phyloP scores from a whole-genome alignment of 352 stramenopile species.

The Phytophthora parvispora region DNA sequence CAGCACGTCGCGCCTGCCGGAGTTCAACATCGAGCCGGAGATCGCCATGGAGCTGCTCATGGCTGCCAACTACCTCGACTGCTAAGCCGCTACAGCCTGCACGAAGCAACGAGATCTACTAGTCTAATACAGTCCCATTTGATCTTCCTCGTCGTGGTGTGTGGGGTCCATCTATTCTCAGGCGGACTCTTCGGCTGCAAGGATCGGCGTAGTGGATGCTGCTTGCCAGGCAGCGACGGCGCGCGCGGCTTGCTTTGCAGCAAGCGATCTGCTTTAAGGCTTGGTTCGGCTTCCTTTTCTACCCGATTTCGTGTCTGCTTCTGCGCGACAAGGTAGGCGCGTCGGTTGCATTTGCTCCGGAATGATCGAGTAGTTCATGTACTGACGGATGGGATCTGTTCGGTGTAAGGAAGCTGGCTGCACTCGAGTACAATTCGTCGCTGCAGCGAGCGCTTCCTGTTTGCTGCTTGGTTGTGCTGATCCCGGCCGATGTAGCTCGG shows the following conservation, averaged over 20 bases:
- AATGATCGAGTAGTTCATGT: conserved; percentile 1
- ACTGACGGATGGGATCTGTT: too few relatives aligned
- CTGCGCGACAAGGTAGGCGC: conserved; percentile 66
- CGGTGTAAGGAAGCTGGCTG: conserved; percentile 34
- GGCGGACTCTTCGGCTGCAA: conserved; percentile 18
- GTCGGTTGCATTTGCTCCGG: neutral
- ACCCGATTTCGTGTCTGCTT: conserved; percentile 68
- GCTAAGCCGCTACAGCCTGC: conserved; percentile 10
- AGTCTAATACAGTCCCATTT: conserved; percentile 39
- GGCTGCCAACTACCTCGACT: conserved; percentile 98
- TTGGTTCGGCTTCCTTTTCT: conserved; percentile 67
- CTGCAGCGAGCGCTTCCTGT: conserved; percentile 53
- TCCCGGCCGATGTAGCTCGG: conserved; percentile 53
- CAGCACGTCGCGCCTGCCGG: conserved; percentile 94
- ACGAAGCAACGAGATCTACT: neutral
- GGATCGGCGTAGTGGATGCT: conserved; percentile 23
- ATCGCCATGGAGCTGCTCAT: conserved; percentile 98
- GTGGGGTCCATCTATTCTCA: conserved; percentile 20
- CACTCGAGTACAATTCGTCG: conserved; percentile 49
- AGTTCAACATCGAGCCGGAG: conserved; percentile 99
- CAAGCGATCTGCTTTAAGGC: conserved; percentile 68
- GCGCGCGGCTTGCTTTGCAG: conserved; percentile 59
- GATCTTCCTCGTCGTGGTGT: neutral
- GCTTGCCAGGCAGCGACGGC: conserved; percentile 47
- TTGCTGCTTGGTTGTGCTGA: conserved; percentile 54